A percentile compares a stretch with the other conserved stretches of the same genome.
phyloP scores from a whole-genome alignment of 345 rosid species.

The Linum usitatissimum region DNA sequence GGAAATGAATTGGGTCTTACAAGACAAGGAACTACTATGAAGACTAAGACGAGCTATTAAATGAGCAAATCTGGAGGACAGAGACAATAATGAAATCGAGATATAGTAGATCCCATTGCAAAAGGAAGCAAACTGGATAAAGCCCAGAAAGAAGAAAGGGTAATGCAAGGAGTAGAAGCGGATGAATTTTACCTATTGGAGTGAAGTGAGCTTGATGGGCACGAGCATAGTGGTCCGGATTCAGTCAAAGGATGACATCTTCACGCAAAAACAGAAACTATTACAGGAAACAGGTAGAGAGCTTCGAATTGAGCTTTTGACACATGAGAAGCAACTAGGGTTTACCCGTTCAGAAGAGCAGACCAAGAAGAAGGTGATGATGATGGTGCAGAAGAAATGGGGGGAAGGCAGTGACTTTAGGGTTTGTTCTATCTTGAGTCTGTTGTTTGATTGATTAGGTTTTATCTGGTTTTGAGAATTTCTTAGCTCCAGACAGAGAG shows the following conservation, averaged over 20 bases:
- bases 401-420: conserved; percentile 21
- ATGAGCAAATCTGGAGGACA: conserved; percentile 1
- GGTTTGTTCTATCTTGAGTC: conserved; percentile 20
- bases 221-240: conserved; percentile 43
- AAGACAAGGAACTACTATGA: neutral
- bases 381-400: neutral
- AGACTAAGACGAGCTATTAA: neutral
- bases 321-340: conserved; percentile 21
- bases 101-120: neutral
- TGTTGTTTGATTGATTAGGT: conserved; percentile 21
- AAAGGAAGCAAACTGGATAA: neutral
- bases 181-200: conserved; percentile 34
- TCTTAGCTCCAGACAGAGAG: conserved; percentile 20
- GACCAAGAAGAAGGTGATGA: neutral
- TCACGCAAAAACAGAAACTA: conserved; percentile 20
- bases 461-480: conserved; percentile 39
- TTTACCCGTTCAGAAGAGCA: conserved; percentile 7
- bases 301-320: conserved; percentile 17
- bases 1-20: conserved; percentile 1
- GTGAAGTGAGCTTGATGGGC: conserved; percentile 33
- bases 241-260: conserved; percentile 24
- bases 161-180: conserved; percentile 10
- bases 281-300: conserved; percentile 18
- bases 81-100: neutral
- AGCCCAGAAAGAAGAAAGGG: conserved; percentile 10